Conservation (phyloP, 495 filamentous ascomycete genomes). For the Xylaria longipes region DNA sequence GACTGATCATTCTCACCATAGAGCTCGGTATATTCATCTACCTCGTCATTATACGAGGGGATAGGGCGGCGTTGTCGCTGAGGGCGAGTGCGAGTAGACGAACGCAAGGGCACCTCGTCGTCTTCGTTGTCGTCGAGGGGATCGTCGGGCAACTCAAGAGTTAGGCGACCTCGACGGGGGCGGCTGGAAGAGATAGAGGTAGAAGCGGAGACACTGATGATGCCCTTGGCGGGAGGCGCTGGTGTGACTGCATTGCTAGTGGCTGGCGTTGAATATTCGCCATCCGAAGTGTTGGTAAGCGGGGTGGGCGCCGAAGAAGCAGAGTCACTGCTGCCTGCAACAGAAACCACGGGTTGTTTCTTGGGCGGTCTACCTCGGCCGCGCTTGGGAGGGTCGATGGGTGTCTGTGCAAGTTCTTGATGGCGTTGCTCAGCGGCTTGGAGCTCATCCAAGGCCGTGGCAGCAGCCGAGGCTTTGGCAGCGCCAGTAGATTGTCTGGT, state of each 20-base stretch:
- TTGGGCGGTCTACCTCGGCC: slow-evolving; percentile 25
- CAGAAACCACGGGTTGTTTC: background rate
- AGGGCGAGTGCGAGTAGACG: slow-evolving; percentile 16
- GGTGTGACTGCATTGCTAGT: slow-evolving; percentile 75
- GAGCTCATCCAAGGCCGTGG: background rate
- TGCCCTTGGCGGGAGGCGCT: slow-evolving; percentile 31
- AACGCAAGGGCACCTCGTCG: slow-evolving; percentile 20
- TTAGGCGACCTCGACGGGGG: slow-evolving; percentile 20
- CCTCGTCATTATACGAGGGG: background rate
- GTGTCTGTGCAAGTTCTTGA: background rate
- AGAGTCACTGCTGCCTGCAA: slow-evolving; percentile 22
- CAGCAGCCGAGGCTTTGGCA: slow-evolving; percentile 10
- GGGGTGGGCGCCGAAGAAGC: slow-evolving; percentile 50
- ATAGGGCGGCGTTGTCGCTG: slow-evolving; percentile 22
- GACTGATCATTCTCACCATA: slow-evolving; percentile 37
- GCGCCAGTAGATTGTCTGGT: slow-evolving; percentile 28
- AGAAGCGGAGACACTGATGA: background rate
- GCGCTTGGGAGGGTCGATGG: slow-evolving; percentile 11
- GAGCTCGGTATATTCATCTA: slow-evolving; percentile 46
- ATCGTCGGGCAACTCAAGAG: slow-evolving; percentile 27
- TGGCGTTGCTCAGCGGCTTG: background rate
- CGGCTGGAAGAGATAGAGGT: background rate
- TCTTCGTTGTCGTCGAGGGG: slow-evolving; percentile 4
- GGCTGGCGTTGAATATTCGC: slow-evolving; percentile 74
- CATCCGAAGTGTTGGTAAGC: slow-evolving; percentile 54